Evolutionary conservation across 805 yeast genomes (phyloP), one percentile per base, ranked within the genome.

Genomic region (Brettanomyces nanus): DNA sequence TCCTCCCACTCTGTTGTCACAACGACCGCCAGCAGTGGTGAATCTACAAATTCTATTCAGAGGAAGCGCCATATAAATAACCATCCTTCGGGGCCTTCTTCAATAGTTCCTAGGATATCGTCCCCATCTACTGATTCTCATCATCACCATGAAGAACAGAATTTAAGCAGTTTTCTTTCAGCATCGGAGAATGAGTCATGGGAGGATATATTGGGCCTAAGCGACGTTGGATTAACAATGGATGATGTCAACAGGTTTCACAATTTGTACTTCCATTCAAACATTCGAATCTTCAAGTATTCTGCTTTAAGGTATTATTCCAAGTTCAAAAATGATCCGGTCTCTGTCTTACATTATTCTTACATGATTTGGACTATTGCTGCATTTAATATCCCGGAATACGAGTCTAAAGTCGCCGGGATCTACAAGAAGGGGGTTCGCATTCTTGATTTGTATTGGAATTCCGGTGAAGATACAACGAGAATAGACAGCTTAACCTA

Each of bases 281-380:
- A 33, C 6, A 29, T 33, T 5, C 39, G 48, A 28, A 31, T 45
- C 5, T 49, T 42, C 14, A 44, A 36, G 13, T 51, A 49, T 23
- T 48, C 55, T 10, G 22, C 34, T 14, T 39, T 38, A 22, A 41
- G 61, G 31, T 56, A 51, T 40, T 19, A 43, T 23, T 19, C 43
- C 19, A 40, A 41, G n/a, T 45, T 52, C 19, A 21, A 39, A 1
- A 40, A 39, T 10, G 42, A 54, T 15, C 57, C 59, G 0, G 20
- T 25, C 7, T 28, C 41, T 6, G 31, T 53, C 3, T 20, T 47
- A 19, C 53, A 47, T 34, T 47, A 46, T 23, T 37, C 48, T 5
- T 53, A 51, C 31, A 39, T 49, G 40, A 41, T 52, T 6, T 53
- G 59, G 55, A 45, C 60, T 6, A 15, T 37, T 1, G 39, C 43